Evolutionary conservation across 371 early-diverging fungal species (phyloP).

Genomic region (Blakeslea trispora): DNA sequence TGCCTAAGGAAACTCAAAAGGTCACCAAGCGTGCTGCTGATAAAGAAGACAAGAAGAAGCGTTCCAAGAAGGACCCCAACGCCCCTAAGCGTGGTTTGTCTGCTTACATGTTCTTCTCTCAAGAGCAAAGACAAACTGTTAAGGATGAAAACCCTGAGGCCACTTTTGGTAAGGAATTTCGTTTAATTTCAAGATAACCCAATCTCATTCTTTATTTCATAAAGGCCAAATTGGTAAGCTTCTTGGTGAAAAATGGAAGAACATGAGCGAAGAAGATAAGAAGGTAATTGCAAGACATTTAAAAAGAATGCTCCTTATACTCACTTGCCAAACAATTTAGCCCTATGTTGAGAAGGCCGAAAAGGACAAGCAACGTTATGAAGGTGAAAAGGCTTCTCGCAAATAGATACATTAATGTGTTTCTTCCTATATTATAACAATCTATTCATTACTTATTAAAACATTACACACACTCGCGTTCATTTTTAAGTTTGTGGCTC

Average conservation of each 20-base stretch:
- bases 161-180: constrained; percentile 61
- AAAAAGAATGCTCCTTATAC: not conserved
- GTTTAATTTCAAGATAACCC: not conserved
- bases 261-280: constrained; percentile 60
- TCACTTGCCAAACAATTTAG: constrained; percentile 18
- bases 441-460: not conserved
- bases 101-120: constrained; percentile 67
- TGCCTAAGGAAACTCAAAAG: constrained; percentile 35
- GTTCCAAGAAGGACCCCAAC: constrained; percentile 60
- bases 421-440: not conserved
- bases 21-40: constrained; percentile 19
- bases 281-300: constrained; percentile 21
- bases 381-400: constrained; percentile 60
- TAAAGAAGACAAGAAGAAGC: constrained; percentile 28
- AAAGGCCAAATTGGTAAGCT: constrained; percentile 69
- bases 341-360: constrained; percentile 59
- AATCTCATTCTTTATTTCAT: not conserved
- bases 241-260: constrained; percentile 79
- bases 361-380: constrained; percentile 75
- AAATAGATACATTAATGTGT: not conserved
- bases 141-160: constrained; percentile 74
- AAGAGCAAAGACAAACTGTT: constrained; percentile 65
- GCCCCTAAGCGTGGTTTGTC: constrained; percentile 77
- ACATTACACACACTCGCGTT: not conserved
- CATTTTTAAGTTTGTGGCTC: not conserved